A percentile compares a stretch with the other conserved stretches of the same genome.
Conservation (phyloP, 768 basidiomycete genomes). For the Dacryopinax primogenitus region DNA sequence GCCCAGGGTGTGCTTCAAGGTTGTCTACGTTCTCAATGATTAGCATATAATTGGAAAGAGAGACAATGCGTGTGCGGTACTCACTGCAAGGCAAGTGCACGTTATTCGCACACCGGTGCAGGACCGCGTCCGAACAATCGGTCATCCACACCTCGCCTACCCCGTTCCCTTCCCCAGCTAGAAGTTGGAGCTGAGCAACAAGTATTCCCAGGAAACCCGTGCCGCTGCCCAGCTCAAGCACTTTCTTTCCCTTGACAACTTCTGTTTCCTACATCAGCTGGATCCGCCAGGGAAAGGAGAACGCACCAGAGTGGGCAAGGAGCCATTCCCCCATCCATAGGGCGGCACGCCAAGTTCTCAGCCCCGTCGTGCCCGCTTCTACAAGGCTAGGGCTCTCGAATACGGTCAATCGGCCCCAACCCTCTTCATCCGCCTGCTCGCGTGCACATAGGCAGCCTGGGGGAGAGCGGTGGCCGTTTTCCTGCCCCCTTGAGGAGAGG, state of each 20-base stretch:
- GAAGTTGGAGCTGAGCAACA: slow-evolving; percentile 43
- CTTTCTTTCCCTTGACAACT: slow-evolving; percentile 32
- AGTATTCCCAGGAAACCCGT: slow-evolving; percentile 62
- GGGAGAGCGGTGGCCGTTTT: not conserved
- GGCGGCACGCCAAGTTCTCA: slow-evolving; percentile 69
- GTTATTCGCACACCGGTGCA: slow-evolving; percentile 49
- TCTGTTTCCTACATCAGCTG: slow-evolving; percentile 24
- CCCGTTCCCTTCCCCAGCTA: slow-evolving; percentile 8
- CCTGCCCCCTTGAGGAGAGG: not conserved
- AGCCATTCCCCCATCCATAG: slow-evolving; percentile 52
- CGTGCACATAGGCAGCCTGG: not conserved
- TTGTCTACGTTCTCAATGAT: slow-evolving; percentile 28
- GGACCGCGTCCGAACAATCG: slow-evolving; percentile 51
- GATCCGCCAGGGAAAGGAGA: not conserved
- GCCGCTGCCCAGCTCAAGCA: slow-evolving; percentile 67
- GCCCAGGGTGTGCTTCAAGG: slow-evolving; percentile 38
- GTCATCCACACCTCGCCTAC: slow-evolving; percentile 37
- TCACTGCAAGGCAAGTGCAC: slow-evolving; percentile 53
- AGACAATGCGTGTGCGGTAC: too few relatives aligned
- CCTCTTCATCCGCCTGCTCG: not conserved
- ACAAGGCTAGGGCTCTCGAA: slow-evolving; percentile 62
- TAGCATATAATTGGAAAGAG: not conserved
- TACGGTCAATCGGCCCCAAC: slow-evolving; percentile 32
- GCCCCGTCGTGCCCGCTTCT: slow-evolving; percentile 64
- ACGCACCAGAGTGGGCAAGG: slow-evolving; percentile 42